Base-by-base conservation (phyloP, 2,329 filamentous ascomycete genomes). In the Arthrobotrys megalospora region DNA sequence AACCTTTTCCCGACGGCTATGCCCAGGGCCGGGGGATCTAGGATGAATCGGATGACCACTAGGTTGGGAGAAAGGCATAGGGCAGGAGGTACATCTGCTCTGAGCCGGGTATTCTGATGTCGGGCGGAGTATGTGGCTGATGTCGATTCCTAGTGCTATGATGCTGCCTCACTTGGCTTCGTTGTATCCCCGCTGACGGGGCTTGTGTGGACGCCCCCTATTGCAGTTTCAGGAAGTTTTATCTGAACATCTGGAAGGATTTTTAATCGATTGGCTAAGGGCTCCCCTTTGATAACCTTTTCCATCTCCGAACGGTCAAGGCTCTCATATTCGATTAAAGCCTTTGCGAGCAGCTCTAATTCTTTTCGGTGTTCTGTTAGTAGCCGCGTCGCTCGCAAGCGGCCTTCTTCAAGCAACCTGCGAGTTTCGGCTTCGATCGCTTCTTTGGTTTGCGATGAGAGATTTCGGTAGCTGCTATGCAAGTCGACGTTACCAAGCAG, bases 311-410 rank as follows among this genome's bases (percentile, higher is more conserved):
- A 90, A 84, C 91, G 92, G 84, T 92, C 92, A 64, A 99, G 86
- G 0, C 94, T 97, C 87, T 99, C 96, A 84, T 97, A 98, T 84
- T 97, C 91, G 38, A 99, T 90, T 8, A 99, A 88, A 5, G 94
- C 96, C 82, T 94, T 91, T 32, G 96, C 95, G 8, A 99, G 87
- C 10, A 93, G 87, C 82, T 99, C 95, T 6, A 99, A 88, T 84
- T 97, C 95, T 76, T 92, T 91, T 70, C 94, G 90, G 84, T 92
- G 93, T 41, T 90, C 88, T 0, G 88, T 89, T 55, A 99, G 85
- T 3, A 98, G 87, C 55, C 89, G 88, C 48, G 85, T 87, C 0
- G 94, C 93, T 41, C 94, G 91, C 69, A 89, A 87, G 79, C 93
- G 91, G 14, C 92, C 92, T 82, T 96, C 94, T 82, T 94, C 92